A percentile compares a stretch with the other conserved stretches of the same genome.
Evolutionary conservation across 1,284 basidiomycete genomes (phyloP).

Genomic region (Pisolithus thermaeus): DNA sequence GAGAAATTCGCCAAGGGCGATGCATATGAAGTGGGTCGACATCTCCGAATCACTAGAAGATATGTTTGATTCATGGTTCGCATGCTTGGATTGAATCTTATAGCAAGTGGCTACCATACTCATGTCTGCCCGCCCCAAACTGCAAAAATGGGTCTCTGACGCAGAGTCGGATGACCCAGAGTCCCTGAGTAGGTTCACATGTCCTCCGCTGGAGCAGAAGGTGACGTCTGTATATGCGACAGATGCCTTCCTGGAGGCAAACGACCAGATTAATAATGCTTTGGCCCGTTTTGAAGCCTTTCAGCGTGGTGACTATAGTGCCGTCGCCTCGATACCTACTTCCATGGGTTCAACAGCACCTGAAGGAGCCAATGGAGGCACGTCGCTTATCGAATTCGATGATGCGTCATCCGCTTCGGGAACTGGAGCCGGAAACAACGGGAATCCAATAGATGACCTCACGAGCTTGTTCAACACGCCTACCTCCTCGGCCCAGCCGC

Average conservation of each 20-base stretch:
- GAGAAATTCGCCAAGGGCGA: constrained; percentile 85
- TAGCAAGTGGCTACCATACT: constrained; percentile 90
- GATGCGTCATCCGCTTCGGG: constrained; percentile 31
- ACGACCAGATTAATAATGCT: constrained; percentile 96
- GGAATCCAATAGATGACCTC: constrained; percentile 47
- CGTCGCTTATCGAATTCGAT: constrained; percentile 72
- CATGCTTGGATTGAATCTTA: not conserved
- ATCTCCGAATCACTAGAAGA: not conserved
- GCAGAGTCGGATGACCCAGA: constrained; percentile 78
- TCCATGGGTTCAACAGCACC: constrained; percentile 40
- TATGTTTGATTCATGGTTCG: no score
- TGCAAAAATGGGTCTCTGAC: constrained; percentile 98
- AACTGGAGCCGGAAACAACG: constrained; percentile 8
- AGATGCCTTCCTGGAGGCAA: constrained; percentile 94
- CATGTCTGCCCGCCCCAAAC: constrained; percentile 81
- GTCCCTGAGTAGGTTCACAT: constrained; percentile 63
- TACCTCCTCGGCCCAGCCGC: constrained; percentile 7
- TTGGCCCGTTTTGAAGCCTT: constrained; percentile 87
- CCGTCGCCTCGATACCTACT: constrained; percentile 59
- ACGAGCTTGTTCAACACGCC: constrained; percentile 46
- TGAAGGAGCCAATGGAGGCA: constrained; percentile 21
- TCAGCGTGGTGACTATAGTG: constrained; percentile 79
- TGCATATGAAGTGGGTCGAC: constrained; percentile 76
- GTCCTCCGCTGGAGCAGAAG: not conserved
- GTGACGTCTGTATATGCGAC: constrained; percentile 1